A percentile compares a stretch with the other conserved stretches of the same genome.
phyloP scores from a whole-genome alignment of 1,284 basidiomycete genomes.

The Leccinum solheimii region DNA sequence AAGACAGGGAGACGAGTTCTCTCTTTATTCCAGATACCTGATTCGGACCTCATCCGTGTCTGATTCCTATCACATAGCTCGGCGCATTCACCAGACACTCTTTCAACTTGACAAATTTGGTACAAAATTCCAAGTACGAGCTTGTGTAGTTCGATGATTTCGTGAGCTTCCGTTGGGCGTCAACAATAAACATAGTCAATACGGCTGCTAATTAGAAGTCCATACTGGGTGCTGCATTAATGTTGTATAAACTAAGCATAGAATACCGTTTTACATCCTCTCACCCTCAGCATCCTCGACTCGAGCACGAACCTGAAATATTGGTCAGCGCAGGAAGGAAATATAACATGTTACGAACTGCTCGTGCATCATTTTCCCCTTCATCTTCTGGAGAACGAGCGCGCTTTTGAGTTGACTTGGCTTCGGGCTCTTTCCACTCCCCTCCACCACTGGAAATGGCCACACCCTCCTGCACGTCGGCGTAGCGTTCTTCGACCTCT shows the following conservation, averaged over 20 bases:
- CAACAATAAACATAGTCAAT: constrained; percentile 11
- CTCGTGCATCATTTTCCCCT: constrained; percentile 44
- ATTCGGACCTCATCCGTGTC: constrained; percentile 55
- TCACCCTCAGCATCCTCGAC: constrained; percentile 64
- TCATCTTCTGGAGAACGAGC: constrained; percentile 72
- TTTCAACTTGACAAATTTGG: constrained; percentile 40
- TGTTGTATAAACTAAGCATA: constrained; percentile 18
- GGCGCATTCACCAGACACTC: constrained; percentile 59
- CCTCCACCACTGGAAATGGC: constrained; percentile 83
- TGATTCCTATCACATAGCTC: constrained; percentile 68
- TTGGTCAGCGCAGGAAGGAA: constrained; percentile 10
- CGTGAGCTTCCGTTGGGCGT: neutral
- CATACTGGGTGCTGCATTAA: constrained; percentile 10
- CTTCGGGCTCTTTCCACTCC: constrained; percentile 73
- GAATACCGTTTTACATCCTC: constrained; percentile 53
- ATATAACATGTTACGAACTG: constrained; percentile 42
- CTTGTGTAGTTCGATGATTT: constrained; percentile 58
- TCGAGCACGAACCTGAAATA: constrained; percentile 48
- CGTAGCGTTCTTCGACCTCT: constrained; percentile 88
- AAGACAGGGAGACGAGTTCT: constrained; percentile 42
- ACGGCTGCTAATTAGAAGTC: constrained; percentile 8
- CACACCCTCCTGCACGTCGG: constrained; percentile 77
- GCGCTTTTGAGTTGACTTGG: constrained; percentile 53
- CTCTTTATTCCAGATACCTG: constrained; percentile 50
- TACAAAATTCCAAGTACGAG: constrained; percentile 50